phyloP scores from a whole-genome alignment of 768 basidiomycete species.

The Amylocystis lapponica region DNA sequence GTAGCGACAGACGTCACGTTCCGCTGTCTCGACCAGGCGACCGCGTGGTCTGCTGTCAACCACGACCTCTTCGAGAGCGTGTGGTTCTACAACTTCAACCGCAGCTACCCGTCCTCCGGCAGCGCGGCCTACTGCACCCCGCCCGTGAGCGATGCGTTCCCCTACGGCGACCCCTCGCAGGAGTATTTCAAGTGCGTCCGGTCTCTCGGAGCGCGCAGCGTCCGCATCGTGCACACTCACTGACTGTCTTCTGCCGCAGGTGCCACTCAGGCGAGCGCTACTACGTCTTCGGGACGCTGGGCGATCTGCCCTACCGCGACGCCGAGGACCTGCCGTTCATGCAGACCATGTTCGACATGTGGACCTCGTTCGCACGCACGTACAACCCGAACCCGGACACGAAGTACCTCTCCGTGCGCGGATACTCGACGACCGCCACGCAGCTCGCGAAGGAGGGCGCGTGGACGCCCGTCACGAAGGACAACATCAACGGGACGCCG shows the following conservation, averaged over 20 bases:
- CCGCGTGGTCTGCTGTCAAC: slow-evolving; percentile 36
- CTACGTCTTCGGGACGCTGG: slow-evolving; percentile 29
- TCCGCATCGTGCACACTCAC: neutral
- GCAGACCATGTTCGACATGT: slow-evolving; percentile 38
- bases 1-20: slow-evolving; percentile 42
- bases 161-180: slow-evolving; percentile 39
- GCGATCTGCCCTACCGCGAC: slow-evolving; percentile 42
- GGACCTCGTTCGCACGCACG: slow-evolving; percentile 41
- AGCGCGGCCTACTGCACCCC: slow-evolving; percentile 40
- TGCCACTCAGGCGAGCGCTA: slow-evolving; percentile 30
- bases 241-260: slow-evolving; percentile 4
- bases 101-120: slow-evolving; percentile 34
- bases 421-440: slow-evolving; percentile 30
- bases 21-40: slow-evolving; percentile 45
- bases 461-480: slow-evolving; percentile 30
- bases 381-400: slow-evolving; percentile 41
- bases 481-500: slow-evolving; percentile 17
- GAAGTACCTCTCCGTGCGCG: slow-evolving; percentile 36
- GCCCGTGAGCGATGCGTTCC: slow-evolving; percentile 34
- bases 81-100: slow-evolving; percentile 43
- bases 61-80: slow-evolving; percentile 37
- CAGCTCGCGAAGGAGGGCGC: slow-evolving; percentile 23
- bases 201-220: neutral
- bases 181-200: slow-evolving; percentile 39
- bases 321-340: slow-evolving; percentile 37